A percentile compares a stretch with the other conserved stretches of the same genome.
phyloP scores from a whole-genome alignment of 2,329 filamentous ascomycete species.

The Curvularia verruculosa region DNA sequence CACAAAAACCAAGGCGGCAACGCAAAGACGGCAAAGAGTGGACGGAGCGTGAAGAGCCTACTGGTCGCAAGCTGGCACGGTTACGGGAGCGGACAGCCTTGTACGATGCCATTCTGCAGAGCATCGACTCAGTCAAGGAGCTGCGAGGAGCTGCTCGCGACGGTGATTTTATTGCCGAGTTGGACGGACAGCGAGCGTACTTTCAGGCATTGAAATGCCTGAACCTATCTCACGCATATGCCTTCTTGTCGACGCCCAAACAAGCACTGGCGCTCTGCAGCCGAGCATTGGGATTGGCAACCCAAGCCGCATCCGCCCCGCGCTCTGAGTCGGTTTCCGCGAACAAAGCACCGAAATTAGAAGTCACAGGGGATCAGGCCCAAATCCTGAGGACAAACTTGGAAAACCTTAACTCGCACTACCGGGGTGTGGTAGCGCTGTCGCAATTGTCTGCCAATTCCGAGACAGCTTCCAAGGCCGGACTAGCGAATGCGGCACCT shows the following conservation, averaged over 20 bases:
- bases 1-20: slow-evolving; percentile 58
- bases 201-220: slow-evolving; percentile 90
- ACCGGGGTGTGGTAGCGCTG: slow-evolving; percentile 85
- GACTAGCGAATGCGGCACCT: slow-evolving; percentile 58
- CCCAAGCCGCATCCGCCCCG: slow-evolving; percentile 55
- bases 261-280: slow-evolving; percentile 87
- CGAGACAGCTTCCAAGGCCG: slow-evolving; percentile 54
- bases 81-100: slow-evolving; percentile 86
- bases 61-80: slow-evolving; percentile 76
- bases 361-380: slow-evolving; percentile 66
- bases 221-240: slow-evolving; percentile 84
- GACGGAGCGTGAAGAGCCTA: slow-evolving; percentile 66
- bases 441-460: slow-evolving; percentile 65
- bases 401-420: slow-evolving; percentile 74
- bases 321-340: slow-evolving; percentile 40
- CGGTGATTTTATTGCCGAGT: slow-evolving; percentile 72
- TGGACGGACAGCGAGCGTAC: slow-evolving; percentile 80
- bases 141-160: slow-evolving; percentile 90
- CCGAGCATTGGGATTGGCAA: slow-evolving; percentile 69
- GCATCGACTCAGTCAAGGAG: slow-evolving; percentile 86
- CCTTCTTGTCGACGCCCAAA: slow-evolving; percentile 70
- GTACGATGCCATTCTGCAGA: slow-evolving; percentile 90
- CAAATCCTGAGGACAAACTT: slow-evolving; percentile 67
- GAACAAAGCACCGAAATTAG: slow-evolving; percentile 66
- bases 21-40: slow-evolving; percentile 58